A percentile compares a stretch with the other conserved stretches of the same genome.
These are phyloP conservation scores for Cucurbita moschata DNA, from an alignment of 306 rosid genomes.

Conservation along the genomic window DNA sequence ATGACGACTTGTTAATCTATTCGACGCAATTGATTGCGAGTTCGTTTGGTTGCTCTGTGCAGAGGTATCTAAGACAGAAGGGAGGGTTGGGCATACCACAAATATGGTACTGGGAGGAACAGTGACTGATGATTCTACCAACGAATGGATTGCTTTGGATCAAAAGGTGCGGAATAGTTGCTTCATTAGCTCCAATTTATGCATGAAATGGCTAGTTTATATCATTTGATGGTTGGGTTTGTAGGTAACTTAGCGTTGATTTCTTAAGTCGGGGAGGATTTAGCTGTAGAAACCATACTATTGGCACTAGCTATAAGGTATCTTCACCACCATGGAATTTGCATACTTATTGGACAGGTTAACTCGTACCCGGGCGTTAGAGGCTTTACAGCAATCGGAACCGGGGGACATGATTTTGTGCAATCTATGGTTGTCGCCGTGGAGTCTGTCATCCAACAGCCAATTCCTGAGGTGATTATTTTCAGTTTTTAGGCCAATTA, in stretches of 20 bases:
- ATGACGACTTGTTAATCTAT: neutral
- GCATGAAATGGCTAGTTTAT: neutral
- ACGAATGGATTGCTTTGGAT: constrained; percentile 87
- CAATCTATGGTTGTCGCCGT: constrained; percentile 3
- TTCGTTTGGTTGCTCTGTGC: neutral
- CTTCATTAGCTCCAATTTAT: neutral
- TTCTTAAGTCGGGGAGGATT: neutral
- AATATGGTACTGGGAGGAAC: constrained; percentile 97
- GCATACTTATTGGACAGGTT: constrained; percentile 27
- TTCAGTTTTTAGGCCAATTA: neutral
- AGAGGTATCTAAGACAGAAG: constrained; percentile 97
- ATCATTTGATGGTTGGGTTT: neutral
- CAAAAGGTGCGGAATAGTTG: constrained; percentile 45
- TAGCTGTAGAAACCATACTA: neutral
- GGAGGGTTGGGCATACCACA: constrained; percentile 93
- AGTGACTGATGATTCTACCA: constrained; percentile 71
- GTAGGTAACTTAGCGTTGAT: neutral
- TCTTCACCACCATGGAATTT: neutral
- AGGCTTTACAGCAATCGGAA: constrained; percentile 94
- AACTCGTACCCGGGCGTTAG: constrained; percentile 84
- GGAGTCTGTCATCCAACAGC: constrained; percentile 10
- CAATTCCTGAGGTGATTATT: constrained; percentile 11
- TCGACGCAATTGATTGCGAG: neutral
- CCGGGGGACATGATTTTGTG: constrained; percentile 16
- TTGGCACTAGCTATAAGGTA: neutral